These are phyloP conservation scores for Chalaropsis thielavioides DNA, from an alignment of 2,329 filamentous ascomycete species.

Conservation along the genomic window DNA sequence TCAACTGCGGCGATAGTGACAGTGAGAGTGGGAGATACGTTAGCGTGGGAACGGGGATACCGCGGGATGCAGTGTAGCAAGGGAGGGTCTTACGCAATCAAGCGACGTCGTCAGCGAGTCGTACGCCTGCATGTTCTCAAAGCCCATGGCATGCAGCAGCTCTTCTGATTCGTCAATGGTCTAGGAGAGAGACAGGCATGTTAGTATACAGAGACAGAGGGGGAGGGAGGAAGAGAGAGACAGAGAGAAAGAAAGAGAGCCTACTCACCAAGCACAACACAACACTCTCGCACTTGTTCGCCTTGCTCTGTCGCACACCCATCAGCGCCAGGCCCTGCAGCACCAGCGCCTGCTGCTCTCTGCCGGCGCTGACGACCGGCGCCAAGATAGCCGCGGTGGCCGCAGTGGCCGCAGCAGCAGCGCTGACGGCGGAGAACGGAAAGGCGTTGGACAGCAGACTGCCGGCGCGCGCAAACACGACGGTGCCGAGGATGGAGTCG, in stretches of 20 bases:
- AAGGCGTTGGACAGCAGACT: not conserved
- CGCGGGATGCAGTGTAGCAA: not conserved
- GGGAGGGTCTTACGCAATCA: not conserved
- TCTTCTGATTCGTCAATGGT: not conserved
- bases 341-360: constrained; percentile 51
- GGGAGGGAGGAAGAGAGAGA: not conserved
- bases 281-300: constrained; percentile 56
- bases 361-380: constrained; percentile 54
- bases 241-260: not conserved
- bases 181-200: not conserved
- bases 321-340: constrained; percentile 65
- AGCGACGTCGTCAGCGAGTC: not conserved
- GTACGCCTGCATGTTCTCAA: not conserved
- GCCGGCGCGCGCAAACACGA: constrained; percentile 19
- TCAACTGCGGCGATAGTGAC: no score
- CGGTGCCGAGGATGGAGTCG: constrained; percentile 33
- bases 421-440: constrained; percentile 18
- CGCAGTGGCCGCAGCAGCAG: not conserved
- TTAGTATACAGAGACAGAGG: not conserved
- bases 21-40: not conserved
- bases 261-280: constrained; percentile 64
- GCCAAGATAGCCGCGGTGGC: constrained; percentile 62
- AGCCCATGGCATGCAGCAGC: not conserved
- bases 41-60: not conserved
- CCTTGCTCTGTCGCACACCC: constrained; percentile 69